Base-by-base conservation (phyloP, 768 basidiomycete genomes). In the Auriscalpium vulgare region DNA sequence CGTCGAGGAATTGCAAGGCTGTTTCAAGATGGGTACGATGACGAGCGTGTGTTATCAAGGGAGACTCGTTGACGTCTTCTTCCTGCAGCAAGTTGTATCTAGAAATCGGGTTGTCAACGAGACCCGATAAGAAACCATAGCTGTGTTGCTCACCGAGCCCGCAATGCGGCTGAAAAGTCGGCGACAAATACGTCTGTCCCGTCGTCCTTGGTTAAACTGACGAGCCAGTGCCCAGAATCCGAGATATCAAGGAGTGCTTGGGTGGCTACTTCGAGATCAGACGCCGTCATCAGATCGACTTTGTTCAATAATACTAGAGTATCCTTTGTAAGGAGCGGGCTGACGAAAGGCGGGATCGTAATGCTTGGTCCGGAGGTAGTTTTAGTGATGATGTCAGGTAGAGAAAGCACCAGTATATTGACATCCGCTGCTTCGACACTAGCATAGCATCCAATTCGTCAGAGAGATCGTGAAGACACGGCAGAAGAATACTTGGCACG, bases 261-360 rank as follows among this genome's bases (percentile, higher is more conserved):
- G 52, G 21, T 2, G 48, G 40, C 47, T 51, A 44, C 35, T 45
- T 35, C 13, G 37, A 55, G 50, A 8, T 44, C 13, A 6, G 58
- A 47, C 4, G 64, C 37, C 21, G 54, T 65, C 21, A 75, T 56
- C 4, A 87, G 69, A 64, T 95, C 93, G 7, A 71, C 71, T 71
- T 95, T 95, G 72, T 95, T 95, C 61, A 93, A 69, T 7, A 95
- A 69, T 50, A 94, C 73, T 47, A 84, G 73, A 0, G 92, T 92
- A 35, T 78, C 65, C 3, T 75, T 67, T 8, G 71, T 76, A 49
- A 91, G 63, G 34, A 87, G 74, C 5, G 71, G 62, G 36, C 69
- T 64, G 21, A 91, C 62, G 8, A 74, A 69, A n/a, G 72, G 53
- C 3, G 86, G 84, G 16, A 82, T 62, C 9, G 53, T 59, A 19